These are phyloP conservation scores for Candida ovalis DNA, from an alignment of 805 yeast genomes.

Conservation along the genomic window DNA sequence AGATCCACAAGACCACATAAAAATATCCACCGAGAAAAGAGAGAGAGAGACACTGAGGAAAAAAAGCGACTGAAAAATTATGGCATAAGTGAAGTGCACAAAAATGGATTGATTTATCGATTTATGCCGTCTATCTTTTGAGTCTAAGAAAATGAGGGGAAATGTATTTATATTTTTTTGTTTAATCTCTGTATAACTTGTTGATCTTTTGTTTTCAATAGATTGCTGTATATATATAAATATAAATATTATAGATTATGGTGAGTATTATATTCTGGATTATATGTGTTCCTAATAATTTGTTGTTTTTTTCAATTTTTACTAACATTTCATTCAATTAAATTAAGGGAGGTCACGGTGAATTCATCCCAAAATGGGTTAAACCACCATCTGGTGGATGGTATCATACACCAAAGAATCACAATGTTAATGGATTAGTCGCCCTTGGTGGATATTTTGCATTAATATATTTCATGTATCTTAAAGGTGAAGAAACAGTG, in stretches of 20 bases:
- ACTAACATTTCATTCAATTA: neutral
- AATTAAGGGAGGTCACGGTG: conserved; percentile 14
- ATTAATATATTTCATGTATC: conserved; percentile 31
- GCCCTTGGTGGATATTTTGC: conserved; percentile 38
- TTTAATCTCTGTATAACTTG: neutral
- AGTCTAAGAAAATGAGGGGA: neutral
- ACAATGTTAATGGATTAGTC: conserved; percentile 39
- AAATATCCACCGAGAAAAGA: neutral
- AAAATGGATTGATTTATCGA: neutral
- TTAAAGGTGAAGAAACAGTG: conserved; percentile 35
- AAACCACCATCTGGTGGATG: conserved; percentile 53
- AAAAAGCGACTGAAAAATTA: conserved; percentile 1
- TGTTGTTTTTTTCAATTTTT: neutral
- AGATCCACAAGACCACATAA: neutral
- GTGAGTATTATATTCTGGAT: too few species aligned
- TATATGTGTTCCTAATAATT: too few species aligned
- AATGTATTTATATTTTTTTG: neutral
- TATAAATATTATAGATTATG: neutral
- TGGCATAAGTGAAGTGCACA: neutral
- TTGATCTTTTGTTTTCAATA: too few species aligned
- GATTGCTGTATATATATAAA: neutral
- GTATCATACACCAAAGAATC: conserved; percentile 51
- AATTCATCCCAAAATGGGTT: conserved; percentile 31
- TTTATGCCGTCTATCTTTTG: neutral
- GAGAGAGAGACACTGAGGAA: neutral